A percentile compares a stretch with the other conserved stretches of the same genome.
phyloP scores from a whole-genome alignment of 495 filamentous ascomycete species.

The Letharia lupina region DNA sequence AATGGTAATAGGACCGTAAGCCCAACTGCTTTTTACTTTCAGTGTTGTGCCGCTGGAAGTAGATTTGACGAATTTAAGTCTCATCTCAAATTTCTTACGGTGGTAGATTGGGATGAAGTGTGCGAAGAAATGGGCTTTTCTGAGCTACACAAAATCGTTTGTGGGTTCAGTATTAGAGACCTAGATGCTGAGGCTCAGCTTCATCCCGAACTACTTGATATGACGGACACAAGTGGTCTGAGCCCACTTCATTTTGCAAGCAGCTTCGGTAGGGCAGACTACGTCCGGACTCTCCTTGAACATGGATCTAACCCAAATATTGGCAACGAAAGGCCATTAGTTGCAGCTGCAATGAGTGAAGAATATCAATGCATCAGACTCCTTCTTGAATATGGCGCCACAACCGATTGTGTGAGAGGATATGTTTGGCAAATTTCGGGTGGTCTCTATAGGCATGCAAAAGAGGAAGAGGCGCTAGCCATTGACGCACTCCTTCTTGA shows the following conservation, averaged over 20 bases:
- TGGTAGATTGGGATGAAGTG: neutral
- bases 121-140: neutral
- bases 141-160: slow-evolving; percentile 6
- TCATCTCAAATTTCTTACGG: neutral
- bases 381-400: neutral
- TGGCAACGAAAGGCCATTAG: neutral
- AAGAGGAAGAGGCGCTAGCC: no score
- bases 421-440: no score
- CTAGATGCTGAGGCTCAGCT: neutral
- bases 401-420: neutral
- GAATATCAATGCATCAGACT: neutral
- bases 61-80: neutral
- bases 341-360: neutral
- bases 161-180: neutral
- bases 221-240: neutral
- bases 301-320: neutral
- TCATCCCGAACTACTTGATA: neutral
- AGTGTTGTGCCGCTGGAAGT: no score
- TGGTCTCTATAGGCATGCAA: neutral
- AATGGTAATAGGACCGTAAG: no score
- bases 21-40: no score
- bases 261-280: neutral
- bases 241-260: slow-evolving; percentile 1
- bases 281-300: neutral
- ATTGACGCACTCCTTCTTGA: neutral